Evolutionary conservation across 495 filamentous ascomycete species (phyloP), one percentile per base, ranked within the genome.

Genomic region (Trichoderma reesei): DNA sequence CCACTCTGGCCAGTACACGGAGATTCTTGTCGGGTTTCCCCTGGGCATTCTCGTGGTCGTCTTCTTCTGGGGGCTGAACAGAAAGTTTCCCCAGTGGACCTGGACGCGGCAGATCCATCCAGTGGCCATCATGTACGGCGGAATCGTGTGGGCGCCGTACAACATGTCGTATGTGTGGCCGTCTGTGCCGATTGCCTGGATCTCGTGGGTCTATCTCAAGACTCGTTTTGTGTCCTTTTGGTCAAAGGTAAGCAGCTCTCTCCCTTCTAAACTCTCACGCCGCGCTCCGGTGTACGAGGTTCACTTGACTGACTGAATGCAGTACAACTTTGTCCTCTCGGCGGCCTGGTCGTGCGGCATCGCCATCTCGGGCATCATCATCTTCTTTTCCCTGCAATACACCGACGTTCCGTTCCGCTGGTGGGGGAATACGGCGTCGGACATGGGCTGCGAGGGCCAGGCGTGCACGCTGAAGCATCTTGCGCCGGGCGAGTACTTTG

Each of bases 321-420:
- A 59, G 71, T 74, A 74, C 64, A 71, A 72, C 68, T 78, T 72
- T 56, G 71, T 76, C 1, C 65, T 76, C 3, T 74, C 72, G n/a
- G 73, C 75, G 0, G 71, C 70, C 5, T 70, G 73, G 36, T 68
- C 66, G 26, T 65, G 66, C 41, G 75, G 73, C 63, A 73, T 78
- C 13, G 71, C 73, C 36, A 63, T 78, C 36, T 63, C 74, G 1
- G 72, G 62, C 46, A 67, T 76, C 48, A 67, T 78, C 67, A 75
- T 76, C 48, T 77, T 78, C 68, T 77, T 77, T 54, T 54, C 69
- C 14, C 64, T 77, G 14, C 67, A 75, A 59, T 71, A 65, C 64
- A 37, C 62, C 11, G 71, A 69, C 38, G 14, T 68, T 11, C 18
- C 68, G 41, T 36, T 75, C 41, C 51, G 68, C 34, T 77, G 75